Percentiles rank a stretch among this genome's conserved stretches.
Conservation (phyloP, 257 asterid genomes). For the Capsicum rhomboideum region DNA sequence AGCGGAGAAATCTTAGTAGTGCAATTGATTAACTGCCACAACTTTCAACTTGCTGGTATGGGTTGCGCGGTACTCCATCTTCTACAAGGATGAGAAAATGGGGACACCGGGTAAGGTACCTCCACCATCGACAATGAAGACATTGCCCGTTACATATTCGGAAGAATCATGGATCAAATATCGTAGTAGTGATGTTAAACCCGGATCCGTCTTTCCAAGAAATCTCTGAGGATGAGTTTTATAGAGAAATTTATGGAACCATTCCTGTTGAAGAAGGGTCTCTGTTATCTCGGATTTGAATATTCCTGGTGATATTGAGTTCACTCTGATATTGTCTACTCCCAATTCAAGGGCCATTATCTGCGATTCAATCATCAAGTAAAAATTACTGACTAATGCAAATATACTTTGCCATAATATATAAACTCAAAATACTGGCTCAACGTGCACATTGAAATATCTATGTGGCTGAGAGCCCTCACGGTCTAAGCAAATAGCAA, state of each 20-base stretch:
- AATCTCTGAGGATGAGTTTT: conserved; percentile 11
- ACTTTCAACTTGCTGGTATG: too few species aligned
- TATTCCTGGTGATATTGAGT: conserved; percentile 32
- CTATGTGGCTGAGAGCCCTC: too few species aligned
- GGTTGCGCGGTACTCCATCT: too few species aligned
- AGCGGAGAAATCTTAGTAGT: too few species aligned
- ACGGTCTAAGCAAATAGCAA: too few species aligned
- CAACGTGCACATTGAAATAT: too few species aligned
- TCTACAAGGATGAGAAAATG: conserved; percentile 22
- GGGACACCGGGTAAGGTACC: conserved; percentile 25
- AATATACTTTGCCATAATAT: too few species aligned
- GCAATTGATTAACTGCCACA: too few species aligned
- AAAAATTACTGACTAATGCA: too few species aligned
- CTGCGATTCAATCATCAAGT: conserved; percentile 1
- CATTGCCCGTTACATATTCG: conserved; percentile 24
- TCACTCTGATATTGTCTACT: conserved; percentile 24
- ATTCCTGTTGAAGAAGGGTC: conserved; percentile 15
- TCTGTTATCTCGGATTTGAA: conserved; percentile 31
- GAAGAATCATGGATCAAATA: conserved; percentile 33
- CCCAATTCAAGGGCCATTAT: conserved; percentile 35
- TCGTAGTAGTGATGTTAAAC: conserved; percentile 23
- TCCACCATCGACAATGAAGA: conserved; percentile 37
- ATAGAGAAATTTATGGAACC: conserved; percentile 17
- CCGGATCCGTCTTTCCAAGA: conserved; percentile 26
- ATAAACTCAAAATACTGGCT: too few species aligned